Conservation (phyloP, 2,329 filamentous ascomycete genomes). For the Aspergillus fumigatus region DNA sequence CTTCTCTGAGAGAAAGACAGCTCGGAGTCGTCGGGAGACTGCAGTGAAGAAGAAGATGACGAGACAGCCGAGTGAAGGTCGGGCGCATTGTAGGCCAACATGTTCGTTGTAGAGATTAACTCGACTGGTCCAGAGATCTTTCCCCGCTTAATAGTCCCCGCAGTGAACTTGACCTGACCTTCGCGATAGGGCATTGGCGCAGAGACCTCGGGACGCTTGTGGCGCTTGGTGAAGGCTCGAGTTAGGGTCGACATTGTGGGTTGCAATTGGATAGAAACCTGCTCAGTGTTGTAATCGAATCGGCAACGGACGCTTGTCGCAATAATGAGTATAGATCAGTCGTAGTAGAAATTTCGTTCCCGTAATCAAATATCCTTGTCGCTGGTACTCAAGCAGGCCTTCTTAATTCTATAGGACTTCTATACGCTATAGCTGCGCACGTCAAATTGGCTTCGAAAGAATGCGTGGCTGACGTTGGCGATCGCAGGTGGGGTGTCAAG, state of each 20-base stretch:
- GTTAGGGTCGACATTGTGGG: conserved; percentile 36
- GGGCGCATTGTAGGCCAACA: conserved; percentile 90
- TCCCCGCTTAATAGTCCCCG: conserved; percentile 43
- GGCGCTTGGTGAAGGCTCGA: conserved; percentile 47
- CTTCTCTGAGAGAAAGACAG: conserved; percentile 44
- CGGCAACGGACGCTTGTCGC: conserved; percentile 1
- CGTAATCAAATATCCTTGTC: conserved; percentile 6
- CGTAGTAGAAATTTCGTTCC: conserved; percentile 2
- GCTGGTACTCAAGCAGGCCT: conserved; percentile 1
- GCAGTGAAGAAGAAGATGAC: conserved; percentile 48
- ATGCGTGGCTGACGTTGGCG: conserved; percentile 25
- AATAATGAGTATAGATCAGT: conserved; percentile 6
- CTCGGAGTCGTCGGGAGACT: conserved; percentile 70
- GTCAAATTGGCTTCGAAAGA: conserved; percentile 9
- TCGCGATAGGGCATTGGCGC: conserved; percentile 42
- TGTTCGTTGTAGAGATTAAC: conserved; percentile 90
- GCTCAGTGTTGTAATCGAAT: not conserved
- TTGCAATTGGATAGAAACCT: conserved; percentile 1
- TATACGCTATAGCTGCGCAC: conserved; percentile 10
- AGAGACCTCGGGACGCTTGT: conserved; percentile 43
- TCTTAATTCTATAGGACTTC: conserved; percentile 15
- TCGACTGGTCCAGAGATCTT: conserved; percentile 80
- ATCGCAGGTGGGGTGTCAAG: conserved; percentile 23
- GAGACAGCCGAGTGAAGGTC: conserved; percentile 56
- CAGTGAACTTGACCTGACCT: conserved; percentile 40